phyloP scores from a whole-genome alignment of 1,284 basidiomycete genomes.

The Cutaneotrichosporon mucoides region DNA sequence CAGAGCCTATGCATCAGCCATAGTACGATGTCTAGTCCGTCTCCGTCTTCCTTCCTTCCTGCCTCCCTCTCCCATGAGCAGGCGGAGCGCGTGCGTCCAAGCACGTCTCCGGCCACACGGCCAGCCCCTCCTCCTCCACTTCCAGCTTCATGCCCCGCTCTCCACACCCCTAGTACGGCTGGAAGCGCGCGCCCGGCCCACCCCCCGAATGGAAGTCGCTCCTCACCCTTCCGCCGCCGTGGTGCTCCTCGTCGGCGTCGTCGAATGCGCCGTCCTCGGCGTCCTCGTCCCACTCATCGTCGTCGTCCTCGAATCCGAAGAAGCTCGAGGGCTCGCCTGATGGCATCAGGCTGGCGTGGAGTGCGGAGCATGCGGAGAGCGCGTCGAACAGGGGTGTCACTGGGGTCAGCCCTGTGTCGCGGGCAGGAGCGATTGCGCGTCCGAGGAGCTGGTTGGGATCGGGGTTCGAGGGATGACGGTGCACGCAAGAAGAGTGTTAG shows the following conservation, averaged over 20 bases:
- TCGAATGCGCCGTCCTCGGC: slow-evolving; percentile 55
- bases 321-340: slow-evolving; percentile 51
- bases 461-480: no score
- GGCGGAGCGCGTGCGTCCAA: no score
- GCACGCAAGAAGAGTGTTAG: no score
- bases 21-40: no score
- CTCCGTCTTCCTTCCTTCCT: no score
- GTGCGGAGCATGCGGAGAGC: slow-evolving; percentile 79
- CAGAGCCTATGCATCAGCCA: no score
- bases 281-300: slow-evolving; percentile 11
- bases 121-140: no score
- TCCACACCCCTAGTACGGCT: slow-evolving; percentile 66
- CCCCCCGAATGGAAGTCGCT: slow-evolving; percentile 70
- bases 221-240: slow-evolving; percentile 86
- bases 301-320: slow-evolving; percentile 29
- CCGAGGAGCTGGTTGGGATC: no score
- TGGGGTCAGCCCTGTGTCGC: slow-evolving; percentile 51
- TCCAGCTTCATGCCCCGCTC: no score
- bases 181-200: slow-evolving; percentile 61
- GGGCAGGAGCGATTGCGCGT: no score
- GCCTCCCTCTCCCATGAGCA: no score
- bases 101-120: no score
- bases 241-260: slow-evolving; percentile 33
- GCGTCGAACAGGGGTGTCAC: slow-evolving; percentile 85
- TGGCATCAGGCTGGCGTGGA: slow-evolving; percentile 70